Evolutionary conservation across 257 asterid genomes (phyloP), one percentile per base, ranked within the genome.

Genomic region (Ophiorrhiza pumila): DNA sequence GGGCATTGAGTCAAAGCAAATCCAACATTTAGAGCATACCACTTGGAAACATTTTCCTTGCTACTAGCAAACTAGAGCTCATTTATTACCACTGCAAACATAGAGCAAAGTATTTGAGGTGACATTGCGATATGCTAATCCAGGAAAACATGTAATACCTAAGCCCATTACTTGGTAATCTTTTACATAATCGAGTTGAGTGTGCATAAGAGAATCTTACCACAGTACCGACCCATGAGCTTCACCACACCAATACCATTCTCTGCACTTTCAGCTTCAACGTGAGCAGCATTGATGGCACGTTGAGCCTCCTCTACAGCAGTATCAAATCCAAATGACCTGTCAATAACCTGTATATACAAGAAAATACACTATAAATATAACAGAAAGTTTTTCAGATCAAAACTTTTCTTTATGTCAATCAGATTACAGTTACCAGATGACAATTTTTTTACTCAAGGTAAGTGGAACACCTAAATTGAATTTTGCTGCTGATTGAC

Each of bases 251-350:
- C 98, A 59, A 92, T 83, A 71, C 98, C 98, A 75, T 92, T 92
- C 73, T 90, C 98, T 55, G 96, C 96, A 80, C 98, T 92, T 80
- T 78, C 78, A 77, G 98, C 96, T 86, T 92, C 98, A 81, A 92
- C 98, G 75, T 92, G 98, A 47, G 96, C 96, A 74, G 98, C 98
- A 88, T 92, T 87, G 66, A 92, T 92, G 80, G 98, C 96, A 79
- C 96, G 96, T 77, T 92, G 98, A 75, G 98, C 98, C 82, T 92
- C 98, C 81, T 90, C 96, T 57, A 90, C 96, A 74, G 98, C 92
- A 82, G 96, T 84, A 83, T 92, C 98, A 80, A 90, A 92, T 78
- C 96, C 98, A 86, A 92, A 92, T 45, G 98, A 90, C 83, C 75
- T 87, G 83, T 92, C 98, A 58, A 92, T 90, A 71, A 90, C 89